A percentile compares a stretch with the other conserved stretches of the same genome.
These are phyloP conservation scores for Syncephalastrum racemosum DNA, from an alignment of 371 early-diverging fungal species.

Conservation along the genomic window DNA sequence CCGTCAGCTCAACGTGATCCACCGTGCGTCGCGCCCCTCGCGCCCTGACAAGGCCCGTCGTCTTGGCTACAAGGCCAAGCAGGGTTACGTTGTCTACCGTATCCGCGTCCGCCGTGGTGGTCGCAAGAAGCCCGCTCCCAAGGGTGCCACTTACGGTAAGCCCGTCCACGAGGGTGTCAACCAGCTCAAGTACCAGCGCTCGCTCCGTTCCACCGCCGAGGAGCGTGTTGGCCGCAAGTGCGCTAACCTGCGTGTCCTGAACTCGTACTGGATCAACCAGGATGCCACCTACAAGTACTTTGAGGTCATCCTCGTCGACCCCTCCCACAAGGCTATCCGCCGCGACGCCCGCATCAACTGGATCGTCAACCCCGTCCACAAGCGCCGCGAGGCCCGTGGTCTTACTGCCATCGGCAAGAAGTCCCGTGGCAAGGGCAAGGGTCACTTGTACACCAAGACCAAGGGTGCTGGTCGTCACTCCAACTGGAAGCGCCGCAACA, in stretches of 20 bases:
- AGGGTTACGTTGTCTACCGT: conserved; percentile 98
- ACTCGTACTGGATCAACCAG: conserved; percentile 99
- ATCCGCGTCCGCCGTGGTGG: conserved; percentile 98
- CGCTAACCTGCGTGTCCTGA: conserved; percentile 95
- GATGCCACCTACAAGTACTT: conserved; percentile 99
- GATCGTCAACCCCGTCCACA: conserved; percentile 97
- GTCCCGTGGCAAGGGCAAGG: conserved; percentile 98
- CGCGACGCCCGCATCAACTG: conserved; percentile 99
- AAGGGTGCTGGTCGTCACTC: conserved; percentile 31
- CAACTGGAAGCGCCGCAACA: conserved; percentile 71
- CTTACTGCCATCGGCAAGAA: conserved; percentile 97
- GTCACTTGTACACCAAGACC: conserved; percentile 92
- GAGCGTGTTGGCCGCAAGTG: conserved; percentile 96
- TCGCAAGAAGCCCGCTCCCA: conserved; percentile 93
- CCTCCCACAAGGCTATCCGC: conserved; percentile 95
- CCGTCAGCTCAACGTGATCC: conserved; percentile 96
- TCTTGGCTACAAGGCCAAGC: conserved; percentile 99
- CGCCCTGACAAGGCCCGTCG: conserved; percentile 99
- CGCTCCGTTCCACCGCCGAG: conserved; percentile 93
- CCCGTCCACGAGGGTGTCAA: conserved; percentile 97
- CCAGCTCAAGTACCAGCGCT: conserved; percentile 97
- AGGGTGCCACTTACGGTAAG: conserved; percentile 99
- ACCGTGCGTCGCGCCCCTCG: conserved; percentile 97
- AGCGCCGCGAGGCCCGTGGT: conserved; percentile 98
- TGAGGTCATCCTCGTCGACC: conserved; percentile 99